Conservation (phyloP, 2,329 filamentous ascomycete genomes). For the Spiromastix sp. region DNA sequence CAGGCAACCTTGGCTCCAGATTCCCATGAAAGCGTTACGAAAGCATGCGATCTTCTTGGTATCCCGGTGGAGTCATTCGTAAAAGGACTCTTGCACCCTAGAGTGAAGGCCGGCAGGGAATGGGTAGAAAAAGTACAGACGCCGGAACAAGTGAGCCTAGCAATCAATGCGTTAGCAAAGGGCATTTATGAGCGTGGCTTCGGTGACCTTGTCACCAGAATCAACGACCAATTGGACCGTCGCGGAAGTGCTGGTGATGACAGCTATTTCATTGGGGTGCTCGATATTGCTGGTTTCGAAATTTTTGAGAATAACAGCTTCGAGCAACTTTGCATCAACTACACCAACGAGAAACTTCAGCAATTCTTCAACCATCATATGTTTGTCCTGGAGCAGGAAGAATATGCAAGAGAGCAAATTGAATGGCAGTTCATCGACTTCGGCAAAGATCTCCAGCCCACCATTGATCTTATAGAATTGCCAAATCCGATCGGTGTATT, state of each 20-base stretch:
- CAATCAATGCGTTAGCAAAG: constrained; percentile 85
- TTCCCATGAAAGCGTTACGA: constrained; percentile 62
- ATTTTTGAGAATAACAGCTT: constrained; percentile 99
- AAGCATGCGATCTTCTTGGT: constrained; percentile 73
- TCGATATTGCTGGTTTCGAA: constrained; percentile 98
- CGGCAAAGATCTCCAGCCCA: constrained; percentile 90
- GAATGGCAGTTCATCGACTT: constrained; percentile 99
- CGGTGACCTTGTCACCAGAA: constrained; percentile 79
- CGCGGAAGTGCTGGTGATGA: constrained; percentile 74
- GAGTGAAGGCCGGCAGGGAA: constrained; percentile 88
- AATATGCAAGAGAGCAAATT: constrained; percentile 94
- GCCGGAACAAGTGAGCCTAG: constrained; percentile 84
- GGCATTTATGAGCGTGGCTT: constrained; percentile 97
- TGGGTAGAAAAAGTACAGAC: constrained; percentile 99
- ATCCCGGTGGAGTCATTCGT: constrained; percentile 78
- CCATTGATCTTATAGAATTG: constrained; percentile 92
- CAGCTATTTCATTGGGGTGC: constrained; percentile 89
- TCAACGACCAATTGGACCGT: constrained; percentile 87
- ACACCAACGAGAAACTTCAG: constrained; percentile 97
- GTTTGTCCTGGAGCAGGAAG: constrained; percentile 97
- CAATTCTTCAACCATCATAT: constrained; percentile 99
- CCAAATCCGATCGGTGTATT: constrained; percentile 98
- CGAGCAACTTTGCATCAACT: constrained; percentile 98
- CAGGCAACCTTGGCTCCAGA: constrained; percentile 76
- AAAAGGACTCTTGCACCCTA: constrained; percentile 79